Evolutionary conservation across 1,284 basidiomycete genomes (phyloP), one percentile per base, ranked within the genome.

Genomic region (Malassezia obtusa): DNA sequence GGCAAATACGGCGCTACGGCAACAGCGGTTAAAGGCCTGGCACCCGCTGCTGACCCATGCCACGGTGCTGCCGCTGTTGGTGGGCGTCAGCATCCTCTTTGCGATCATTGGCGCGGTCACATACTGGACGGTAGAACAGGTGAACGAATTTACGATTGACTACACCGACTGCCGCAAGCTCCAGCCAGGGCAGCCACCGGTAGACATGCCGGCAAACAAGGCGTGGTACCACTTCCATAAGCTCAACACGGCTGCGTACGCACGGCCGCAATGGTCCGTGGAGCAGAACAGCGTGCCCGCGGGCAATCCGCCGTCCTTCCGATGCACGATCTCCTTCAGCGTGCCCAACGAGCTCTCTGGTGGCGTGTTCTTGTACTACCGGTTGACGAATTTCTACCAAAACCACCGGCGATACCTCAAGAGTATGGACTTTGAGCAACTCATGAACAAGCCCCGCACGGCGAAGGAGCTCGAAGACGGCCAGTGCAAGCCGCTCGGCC

Each of bases 11-110:
- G 92, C 92, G 39, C 95, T 96, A 82, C 96, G 95, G 78, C 94
- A 99, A 76, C 94, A 99, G 77, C 87, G 94, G 52, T 82, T 99
- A 72, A 96, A 96, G 78, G 94, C 94, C 68, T 99, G 94, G 94
- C 94, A 99, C 80, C 94, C 94, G 17, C 95, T 99, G 73, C 81
- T 98, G 37, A 96, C 92, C 0, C 94, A 94, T 3, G 89, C 89
- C 76, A 92, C 90, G 1, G 94, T 98, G 14, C 80, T 98, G 11
- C 94, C 94, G 5, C 92, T 90, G 1, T 82, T 99, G 49, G 94
- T 98, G 77, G 82, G 95, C 67, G 83, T 96, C 67, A 92, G 88
- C 45, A 79, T 96, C 65, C 77, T 96, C 65, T 98, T 98, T 73
- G 91, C 89, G 1, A 91, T 91, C 52, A 91, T 99, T 66, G 94